Evolutionary conservation across 305 asterid species (phyloP), one percentile per base, ranked within the genome.

Genomic region (Nicotiana rustica): DNA sequence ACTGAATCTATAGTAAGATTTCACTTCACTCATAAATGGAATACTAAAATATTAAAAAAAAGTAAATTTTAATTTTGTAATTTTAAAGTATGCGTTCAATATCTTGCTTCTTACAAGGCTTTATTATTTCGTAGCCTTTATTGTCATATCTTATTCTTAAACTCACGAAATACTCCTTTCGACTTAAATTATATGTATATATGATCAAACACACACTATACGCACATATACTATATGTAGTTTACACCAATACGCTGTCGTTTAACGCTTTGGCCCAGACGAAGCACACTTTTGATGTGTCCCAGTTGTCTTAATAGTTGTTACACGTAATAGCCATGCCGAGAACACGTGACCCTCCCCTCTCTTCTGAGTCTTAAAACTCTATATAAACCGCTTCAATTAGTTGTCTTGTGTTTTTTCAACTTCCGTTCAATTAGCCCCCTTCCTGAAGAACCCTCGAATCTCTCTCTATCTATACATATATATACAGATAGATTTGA

Each of bases 341-440:
- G 0, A 21, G 2, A 38, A 31, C 83, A 78, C 81, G 85, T 85
- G 85, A 82, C 82, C 64, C 29, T n/a, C 15, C 18, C 41, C 35
- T 73, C 33, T 25, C 10, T 31, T 60, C 71, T 10, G 4, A n/a
- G 79, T 21, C 44, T 25, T 19, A 5, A 4, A 1, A 4, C 60
- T 29, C 19, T 44, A 64, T 73, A 17, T 17, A 41, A 21, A n/a
- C 77, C 66, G 70, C 80, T 61, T 64, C 82, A 14, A 18, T n/a
- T 62, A 21, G 19, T 4, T 52, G 1, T 75, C 6, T 52, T 12
- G 1, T 49, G 1, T 52, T 6, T 49, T 71, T 8, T 31, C 80
- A 76, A 76, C 80, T 55, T 56, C 67, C 67, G 67, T 76, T 76
- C 49, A 41, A 41, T 41, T 41, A 41, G 49, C 65, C 49, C 21